A percentile compares a stretch with the other conserved stretches of the same genome.
phyloP scores from a whole-genome alignment of 2,329 filamentous ascomycete genomes.

The Apiospora marii region DNA sequence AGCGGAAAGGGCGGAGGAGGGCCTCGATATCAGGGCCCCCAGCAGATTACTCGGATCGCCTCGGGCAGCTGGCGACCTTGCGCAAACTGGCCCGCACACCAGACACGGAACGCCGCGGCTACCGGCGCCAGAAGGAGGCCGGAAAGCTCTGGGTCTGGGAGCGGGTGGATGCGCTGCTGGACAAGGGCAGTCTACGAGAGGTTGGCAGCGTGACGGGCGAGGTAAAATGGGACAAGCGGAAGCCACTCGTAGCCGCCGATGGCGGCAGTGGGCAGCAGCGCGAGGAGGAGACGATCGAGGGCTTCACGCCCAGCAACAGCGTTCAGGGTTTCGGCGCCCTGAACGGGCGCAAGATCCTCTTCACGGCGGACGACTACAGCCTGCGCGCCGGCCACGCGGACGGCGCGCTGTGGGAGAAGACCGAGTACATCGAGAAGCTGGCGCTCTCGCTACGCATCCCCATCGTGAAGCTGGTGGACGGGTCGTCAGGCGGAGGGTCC shows the following conservation, averaged over 20 bases:
- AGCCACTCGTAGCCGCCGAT: conserved; percentile 36
- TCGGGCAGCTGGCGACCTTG: conserved; percentile 61
- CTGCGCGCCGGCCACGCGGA: conserved; percentile 71
- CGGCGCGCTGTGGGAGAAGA: conserved; percentile 64
- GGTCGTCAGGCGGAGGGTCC: conserved; percentile 69
- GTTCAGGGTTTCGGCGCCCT: conserved; percentile 65
- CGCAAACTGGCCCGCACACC: conserved; percentile 62
- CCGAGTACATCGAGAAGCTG: conserved; percentile 68
- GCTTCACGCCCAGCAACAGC: conserved; percentile 68
- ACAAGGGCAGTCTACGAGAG: conserved; percentile 63
- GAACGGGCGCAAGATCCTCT: conserved; percentile 60
- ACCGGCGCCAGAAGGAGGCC: conserved; percentile 67
- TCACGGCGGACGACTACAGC: conserved; percentile 71
- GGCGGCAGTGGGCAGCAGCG: conserved; percentile 33
- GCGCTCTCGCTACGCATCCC: conserved; percentile 64
- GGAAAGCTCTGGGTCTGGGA: conserved; percentile 73
- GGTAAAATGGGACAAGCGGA: conserved; percentile 62
- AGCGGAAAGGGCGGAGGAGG: not conserved
- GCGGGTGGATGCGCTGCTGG: conserved; percentile 64
- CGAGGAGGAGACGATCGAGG: conserved; percentile 56
- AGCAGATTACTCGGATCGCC: conserved; percentile 68
- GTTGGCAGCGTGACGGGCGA: conserved; percentile 67
- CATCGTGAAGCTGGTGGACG: conserved; percentile 70
- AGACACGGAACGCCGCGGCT: conserved; percentile 60
- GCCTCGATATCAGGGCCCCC: conserved; percentile 47